Percentiles rank a stretch among this genome's conserved stretches.
These are phyloP conservation scores for Mycosphaerella sp. DNA, from an alignment of 2,329 filamentous ascomycete species.

Conservation along the genomic window DNA sequence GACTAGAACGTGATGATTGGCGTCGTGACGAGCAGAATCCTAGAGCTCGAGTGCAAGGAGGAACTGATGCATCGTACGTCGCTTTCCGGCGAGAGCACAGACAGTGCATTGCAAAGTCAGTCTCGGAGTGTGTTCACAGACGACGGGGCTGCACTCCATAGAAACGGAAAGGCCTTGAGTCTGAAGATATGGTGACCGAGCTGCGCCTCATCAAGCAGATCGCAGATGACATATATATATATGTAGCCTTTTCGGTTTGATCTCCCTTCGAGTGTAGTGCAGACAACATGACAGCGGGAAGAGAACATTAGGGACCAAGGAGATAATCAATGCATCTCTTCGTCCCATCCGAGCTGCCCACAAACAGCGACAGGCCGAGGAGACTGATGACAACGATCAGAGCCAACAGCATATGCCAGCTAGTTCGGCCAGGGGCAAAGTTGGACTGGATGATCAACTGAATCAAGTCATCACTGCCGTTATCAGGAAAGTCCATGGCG, in stretches of 20 bases:
- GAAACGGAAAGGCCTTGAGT: neutral
- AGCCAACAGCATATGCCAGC: neutral
- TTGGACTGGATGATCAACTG: constrained; percentile 39
- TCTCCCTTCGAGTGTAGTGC: neutral
- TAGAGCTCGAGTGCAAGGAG: constrained; percentile 42
- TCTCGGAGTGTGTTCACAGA: neutral
- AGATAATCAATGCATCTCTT: neutral
- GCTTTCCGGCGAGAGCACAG: neutral
- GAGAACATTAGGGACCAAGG: neutral
- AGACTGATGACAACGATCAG: neutral
- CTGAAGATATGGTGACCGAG: neutral
- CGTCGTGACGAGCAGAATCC: constrained; percentile 44
- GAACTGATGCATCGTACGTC: constrained; percentile 39
- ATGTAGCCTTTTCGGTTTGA: neutral
- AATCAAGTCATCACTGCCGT: constrained; percentile 39
- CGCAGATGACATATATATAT: neutral
- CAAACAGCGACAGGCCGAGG: neutral
- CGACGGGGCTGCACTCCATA: neutral
- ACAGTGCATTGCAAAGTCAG: neutral
- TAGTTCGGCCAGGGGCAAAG: constrained; percentile 21
- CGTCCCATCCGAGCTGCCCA: constrained; percentile 50
- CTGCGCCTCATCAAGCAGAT: neutral
- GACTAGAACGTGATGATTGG: constrained; percentile 44
- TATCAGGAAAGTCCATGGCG: constrained; percentile 34
- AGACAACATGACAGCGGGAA: neutral